A percentile compares a stretch with the other conserved stretches of the same genome.
Conservation (phyloP, 345 rosid species). For the Barbarea vulgaris region DNA sequence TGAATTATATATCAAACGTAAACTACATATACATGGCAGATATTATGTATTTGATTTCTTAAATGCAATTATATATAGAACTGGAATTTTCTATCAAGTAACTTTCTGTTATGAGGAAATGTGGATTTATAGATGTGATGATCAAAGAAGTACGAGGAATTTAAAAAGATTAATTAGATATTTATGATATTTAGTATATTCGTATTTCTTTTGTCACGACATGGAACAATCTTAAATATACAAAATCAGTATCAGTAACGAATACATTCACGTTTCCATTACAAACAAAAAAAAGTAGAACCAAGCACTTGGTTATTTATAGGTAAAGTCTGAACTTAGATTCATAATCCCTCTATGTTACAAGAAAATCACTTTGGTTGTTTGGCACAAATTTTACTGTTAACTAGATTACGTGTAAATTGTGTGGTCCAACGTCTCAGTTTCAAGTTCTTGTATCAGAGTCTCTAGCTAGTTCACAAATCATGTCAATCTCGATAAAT, state of each 20-base stretch:
- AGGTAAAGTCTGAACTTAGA: no score
- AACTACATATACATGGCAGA: not conserved
- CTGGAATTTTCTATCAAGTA: not conserved
- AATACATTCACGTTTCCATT: conserved; percentile 6
- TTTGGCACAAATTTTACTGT: not conserved
- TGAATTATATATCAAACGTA: conserved; percentile 1
- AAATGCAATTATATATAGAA: not conserved
- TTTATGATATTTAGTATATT: not conserved
- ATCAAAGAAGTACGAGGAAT: not conserved
- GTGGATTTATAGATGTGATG: not conserved
- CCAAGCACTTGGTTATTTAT: not conserved
- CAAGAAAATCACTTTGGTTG: no score
- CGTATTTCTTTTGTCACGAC: conserved; percentile 15
- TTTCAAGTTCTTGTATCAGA: conserved; percentile 22
- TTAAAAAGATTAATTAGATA: conserved; percentile 6
- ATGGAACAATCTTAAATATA: not conserved
- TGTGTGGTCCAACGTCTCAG: conserved; percentile 25
- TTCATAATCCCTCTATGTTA: no score
- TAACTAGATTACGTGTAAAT: not conserved
- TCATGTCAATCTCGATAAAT: conserved; percentile 5
- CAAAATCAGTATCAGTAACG: not conserved
- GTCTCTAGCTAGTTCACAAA: conserved; percentile 19
- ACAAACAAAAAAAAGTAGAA: not conserved
- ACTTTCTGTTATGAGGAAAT: not conserved
- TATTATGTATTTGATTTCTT: not conserved